A percentile compares a stretch with the other conserved stretches of the same genome.
These are phyloP conservation scores for Leptographium procerum DNA, from an alignment of 2,329 filamentous ascomycete species.

Conservation along the genomic window DNA sequence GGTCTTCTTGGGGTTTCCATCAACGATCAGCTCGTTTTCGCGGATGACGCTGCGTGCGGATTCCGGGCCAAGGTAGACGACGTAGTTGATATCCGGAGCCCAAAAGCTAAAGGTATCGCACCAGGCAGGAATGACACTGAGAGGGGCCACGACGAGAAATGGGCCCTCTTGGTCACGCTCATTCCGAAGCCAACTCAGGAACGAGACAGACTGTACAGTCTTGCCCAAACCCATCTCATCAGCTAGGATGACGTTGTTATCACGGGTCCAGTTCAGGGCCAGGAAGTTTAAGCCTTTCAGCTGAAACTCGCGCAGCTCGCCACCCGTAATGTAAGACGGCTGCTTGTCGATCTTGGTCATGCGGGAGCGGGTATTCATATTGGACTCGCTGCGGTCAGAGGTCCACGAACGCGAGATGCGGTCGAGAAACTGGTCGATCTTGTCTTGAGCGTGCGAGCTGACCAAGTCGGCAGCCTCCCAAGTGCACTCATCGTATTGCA, in stretches of 20 bases:
- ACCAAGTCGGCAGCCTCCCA: conserved; percentile 71
- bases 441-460: conserved; percentile 66
- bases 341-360: conserved; percentile 68
- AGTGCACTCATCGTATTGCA: conserved; percentile 88
- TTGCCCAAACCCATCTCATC: conserved; percentile 99
- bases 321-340: conserved; percentile 72
- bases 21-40: conserved; percentile 78
- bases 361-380: conserved; percentile 59
- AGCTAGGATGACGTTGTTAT: conserved; percentile 91
- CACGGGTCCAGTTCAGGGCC: conserved; percentile 87
- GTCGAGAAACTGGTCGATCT: conserved; percentile 86
- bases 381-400: conserved; percentile 70
- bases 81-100: conserved; percentile 93
- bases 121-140: conserved; percentile 97
- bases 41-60: conserved; percentile 76
- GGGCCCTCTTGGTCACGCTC: conserved; percentile 83
- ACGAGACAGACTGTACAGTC: conserved; percentile 93
- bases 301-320: conserved; percentile 85
- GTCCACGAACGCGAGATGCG: conserved; percentile 69
- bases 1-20: conserved; percentile 75
- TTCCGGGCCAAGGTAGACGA: conserved; percentile 89
- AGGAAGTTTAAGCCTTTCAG: conserved; percentile 90
- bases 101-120: conserved; percentile 95
- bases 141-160: conserved; percentile 90
- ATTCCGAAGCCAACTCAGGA: conserved; percentile 94